Evolutionary conservation across 2,329 filamentous ascomycete genomes (phyloP), one percentile per base, ranked within the genome.

Genomic region (Cyclaneusma minus): DNA sequence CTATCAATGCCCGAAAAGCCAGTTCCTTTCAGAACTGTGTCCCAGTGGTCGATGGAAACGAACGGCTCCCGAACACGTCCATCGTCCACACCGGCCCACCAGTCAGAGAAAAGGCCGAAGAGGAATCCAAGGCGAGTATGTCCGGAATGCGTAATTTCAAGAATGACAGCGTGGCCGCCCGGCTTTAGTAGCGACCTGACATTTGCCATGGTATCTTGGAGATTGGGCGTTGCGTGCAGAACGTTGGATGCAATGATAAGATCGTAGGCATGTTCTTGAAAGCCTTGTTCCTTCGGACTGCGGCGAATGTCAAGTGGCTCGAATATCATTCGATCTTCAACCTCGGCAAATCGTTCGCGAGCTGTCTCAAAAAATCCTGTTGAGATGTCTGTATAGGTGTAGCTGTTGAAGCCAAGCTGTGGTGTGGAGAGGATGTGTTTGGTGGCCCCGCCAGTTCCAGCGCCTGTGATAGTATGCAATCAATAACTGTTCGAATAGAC

Each of bases 121-220:
- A 26, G 16, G 9, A 29, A 19, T n/a, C 14, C 13, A 8, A 30
- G 19, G 5, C 22, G 16, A 7, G n/a, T 11, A 6, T 4, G 7
- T 2, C 18, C 20, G 7, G 16, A 22, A 20, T 29, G 19, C 7
- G 41, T 46, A 3, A 55, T 34, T 30, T 67, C 62, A 4, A 55
- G 30, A 0, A 63, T 23, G 1, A 65, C 20, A 0, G 68, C 39
- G 19, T 55, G 51, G 0, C 62, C 62, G 2, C 53, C 57, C 0
- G 60, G 54, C 13, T 50, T 54, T 1, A 62, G 38, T 0, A 62
- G 35, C 0, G 33, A 33, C 1, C 55, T 47, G 0, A 49, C 35
- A 27, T 59, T 50, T 4, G 16, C 13, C 19, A 47, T 34, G 16
- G 38, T 47, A 23, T 38, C 19, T 22, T 29, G 34, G 31, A 50